phyloP scores from a whole-genome alignment of 768 basidiomycete genomes.

The Crucibulum laeve region DNA sequence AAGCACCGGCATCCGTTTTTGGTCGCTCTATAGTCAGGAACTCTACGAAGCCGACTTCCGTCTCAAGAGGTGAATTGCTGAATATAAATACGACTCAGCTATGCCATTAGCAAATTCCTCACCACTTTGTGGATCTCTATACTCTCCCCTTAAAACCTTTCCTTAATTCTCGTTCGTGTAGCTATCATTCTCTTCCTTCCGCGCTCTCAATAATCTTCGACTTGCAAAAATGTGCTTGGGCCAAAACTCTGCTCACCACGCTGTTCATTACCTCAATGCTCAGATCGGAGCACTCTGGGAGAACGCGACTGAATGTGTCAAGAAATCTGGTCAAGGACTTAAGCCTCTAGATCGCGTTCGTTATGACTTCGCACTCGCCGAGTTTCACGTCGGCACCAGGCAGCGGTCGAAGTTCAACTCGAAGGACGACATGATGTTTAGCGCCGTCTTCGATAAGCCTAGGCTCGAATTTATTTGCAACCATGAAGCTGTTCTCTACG shows the following conservation, averaged over 20 bases:
- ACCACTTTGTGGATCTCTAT: too few relatives aligned
- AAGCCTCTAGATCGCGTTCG: constrained; percentile 7
- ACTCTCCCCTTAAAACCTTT: too few relatives aligned
- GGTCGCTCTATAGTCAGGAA: too few relatives aligned
- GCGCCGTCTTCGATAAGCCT: constrained; percentile 12
- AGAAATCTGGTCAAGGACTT: constrained; percentile 6
- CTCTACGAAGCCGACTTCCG: too few relatives aligned
- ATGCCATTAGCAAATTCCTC: too few relatives aligned
- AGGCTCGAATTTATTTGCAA: constrained; percentile 18
- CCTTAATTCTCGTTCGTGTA: too few relatives aligned
- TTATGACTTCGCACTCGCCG: constrained; percentile 9
- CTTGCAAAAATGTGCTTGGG: constrained; percentile 4
- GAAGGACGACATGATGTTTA: constrained; percentile 12
- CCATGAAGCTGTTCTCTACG: constrained; percentile 14
- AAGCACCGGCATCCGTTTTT: too few relatives aligned
- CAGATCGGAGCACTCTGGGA: constrained; percentile 11
- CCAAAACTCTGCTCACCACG: constrained; percentile 8
- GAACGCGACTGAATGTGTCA: constrained; percentile 10
- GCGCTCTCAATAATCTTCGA: too few relatives aligned
- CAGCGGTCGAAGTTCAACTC: constrained; percentile 5
- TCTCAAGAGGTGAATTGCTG: too few relatives aligned
- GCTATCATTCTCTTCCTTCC: too few relatives aligned
- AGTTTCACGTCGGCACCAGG: constrained; percentile 7
- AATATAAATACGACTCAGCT: too few relatives aligned
- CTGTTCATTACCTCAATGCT: constrained; percentile 10